Conservation (phyloP, 352 stramenopile genomes). For the Pythium guiyangense region DNA sequence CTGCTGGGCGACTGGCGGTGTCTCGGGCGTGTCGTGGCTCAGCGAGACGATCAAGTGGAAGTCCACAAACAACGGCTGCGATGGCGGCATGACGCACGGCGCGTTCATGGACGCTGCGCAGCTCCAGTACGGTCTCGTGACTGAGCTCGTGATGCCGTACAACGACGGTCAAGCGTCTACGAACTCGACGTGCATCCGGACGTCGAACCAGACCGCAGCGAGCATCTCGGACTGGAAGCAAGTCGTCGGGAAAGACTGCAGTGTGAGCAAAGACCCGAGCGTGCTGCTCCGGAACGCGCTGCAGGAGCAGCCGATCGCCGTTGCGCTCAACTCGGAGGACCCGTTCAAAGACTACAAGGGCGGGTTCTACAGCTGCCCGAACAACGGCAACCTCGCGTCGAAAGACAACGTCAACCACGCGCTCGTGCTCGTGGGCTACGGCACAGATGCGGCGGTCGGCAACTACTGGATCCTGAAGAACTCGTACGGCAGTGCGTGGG, state of each 20-base stretch:
- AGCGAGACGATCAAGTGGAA: constrained; percentile 65
- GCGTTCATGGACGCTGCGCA: constrained; percentile 70
- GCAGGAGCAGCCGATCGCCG: constrained; percentile 60
- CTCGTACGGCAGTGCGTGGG: constrained; percentile 71
- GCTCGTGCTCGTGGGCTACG: constrained; percentile 72
- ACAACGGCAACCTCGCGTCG: constrained; percentile 49
- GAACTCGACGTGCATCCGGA: constrained; percentile 13
- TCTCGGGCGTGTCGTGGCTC: constrained; percentile 50
- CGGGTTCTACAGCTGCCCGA: constrained; percentile 68
- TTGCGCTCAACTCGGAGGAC: constrained; percentile 71
- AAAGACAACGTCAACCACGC: constrained; percentile 77
- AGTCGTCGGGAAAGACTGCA: constrained; percentile 55
- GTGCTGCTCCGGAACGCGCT: constrained; percentile 51
- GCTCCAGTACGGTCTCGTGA: constrained; percentile 55
- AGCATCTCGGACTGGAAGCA: constrained; percentile 73
- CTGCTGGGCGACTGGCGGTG: constrained; percentile 48
- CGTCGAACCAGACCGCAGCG: constrained; percentile 49
- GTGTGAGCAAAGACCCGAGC: constrained; percentile 37
- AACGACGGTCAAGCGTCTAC: constrained; percentile 13
- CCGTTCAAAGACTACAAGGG: constrained; percentile 67
- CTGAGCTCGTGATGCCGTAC: constrained; percentile 73
- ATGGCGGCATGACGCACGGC: constrained; percentile 79
- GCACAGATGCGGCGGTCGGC: constrained; percentile 39
- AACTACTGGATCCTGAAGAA: constrained; percentile 86
- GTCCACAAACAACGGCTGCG: constrained; percentile 69